Evolutionary conservation across 2,329 filamentous ascomycete genomes (phyloP).

Genomic region (Alternaria burnsii): DNA sequence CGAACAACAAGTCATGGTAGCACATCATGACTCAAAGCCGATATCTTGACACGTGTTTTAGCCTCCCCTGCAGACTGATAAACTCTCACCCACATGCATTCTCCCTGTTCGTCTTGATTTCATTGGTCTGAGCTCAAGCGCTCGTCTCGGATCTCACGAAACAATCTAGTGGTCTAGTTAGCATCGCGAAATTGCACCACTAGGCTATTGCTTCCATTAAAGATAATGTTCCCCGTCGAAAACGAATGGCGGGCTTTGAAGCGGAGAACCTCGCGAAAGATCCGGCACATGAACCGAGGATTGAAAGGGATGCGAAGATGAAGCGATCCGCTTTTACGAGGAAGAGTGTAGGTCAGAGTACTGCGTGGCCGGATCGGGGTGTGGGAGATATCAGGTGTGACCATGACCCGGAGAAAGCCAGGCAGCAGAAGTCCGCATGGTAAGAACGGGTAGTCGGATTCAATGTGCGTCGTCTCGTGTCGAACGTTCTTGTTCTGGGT

Average conservation of each 20-base stretch:
- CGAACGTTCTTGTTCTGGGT: too few relatives aligned
- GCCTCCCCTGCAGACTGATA: not conserved
- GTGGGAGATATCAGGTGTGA: not conserved
- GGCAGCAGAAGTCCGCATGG: too few relatives aligned
- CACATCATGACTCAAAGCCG: not conserved
- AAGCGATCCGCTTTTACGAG: not conserved
- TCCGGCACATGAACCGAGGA: not conserved
- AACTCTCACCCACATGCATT: not conserved
- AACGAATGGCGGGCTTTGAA: not conserved
- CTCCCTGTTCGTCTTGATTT: not conserved
- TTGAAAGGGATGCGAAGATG: not conserved
- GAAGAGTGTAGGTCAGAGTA: not conserved
- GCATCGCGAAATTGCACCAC: not conserved
- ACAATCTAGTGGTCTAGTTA: not conserved
- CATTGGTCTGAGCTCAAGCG: not conserved
- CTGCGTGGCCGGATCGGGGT: not conserved
- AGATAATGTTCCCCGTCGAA: not conserved
- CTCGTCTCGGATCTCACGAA: slow-evolving; percentile 2
- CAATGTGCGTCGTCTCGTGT: not conserved
- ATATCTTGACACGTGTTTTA: not conserved
- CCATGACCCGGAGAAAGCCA: too few relatives aligned
- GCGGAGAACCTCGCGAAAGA: not conserved
- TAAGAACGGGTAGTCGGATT: too few relatives aligned
- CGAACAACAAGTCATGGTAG: not conserved
- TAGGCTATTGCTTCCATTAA: not conserved